phyloP scores from a whole-genome alignment of 2,329 filamentous ascomycete species.

The Fusarium pseudograminearum region DNA sequence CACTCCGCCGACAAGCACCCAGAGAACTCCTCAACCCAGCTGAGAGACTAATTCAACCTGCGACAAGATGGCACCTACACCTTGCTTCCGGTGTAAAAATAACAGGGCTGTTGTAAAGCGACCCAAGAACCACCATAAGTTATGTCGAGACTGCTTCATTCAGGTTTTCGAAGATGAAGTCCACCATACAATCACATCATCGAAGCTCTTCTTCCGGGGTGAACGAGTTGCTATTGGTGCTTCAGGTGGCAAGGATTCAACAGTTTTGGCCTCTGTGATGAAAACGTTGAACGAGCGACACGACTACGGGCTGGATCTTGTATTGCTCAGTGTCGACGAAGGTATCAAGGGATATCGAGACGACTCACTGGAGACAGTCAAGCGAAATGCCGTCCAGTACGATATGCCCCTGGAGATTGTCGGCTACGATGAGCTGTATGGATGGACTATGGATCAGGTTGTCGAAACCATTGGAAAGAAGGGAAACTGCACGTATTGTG shows the following conservation, averaged over 20 bases:
- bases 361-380: constrained; percentile 95
- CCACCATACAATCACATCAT: constrained; percentile 88
- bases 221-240: constrained; percentile 95
- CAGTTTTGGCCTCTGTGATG: constrained; percentile 91
- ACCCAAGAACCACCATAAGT: constrained; percentile 93
- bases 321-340: constrained; percentile 93
- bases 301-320: constrained; percentile 85
- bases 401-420: constrained; percentile 92
- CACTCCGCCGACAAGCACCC: neutral
- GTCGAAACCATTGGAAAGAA: constrained; percentile 97
- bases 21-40: neutral
- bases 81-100: constrained; percentile 80
- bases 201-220: constrained; percentile 82
- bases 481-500: constrained; percentile 98
- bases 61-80: constrained; percentile 76
- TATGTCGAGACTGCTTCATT: constrained; percentile 92
- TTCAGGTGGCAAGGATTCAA: constrained; percentile 97
- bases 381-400: constrained; percentile 91
- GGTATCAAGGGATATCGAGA: constrained; percentile 98
- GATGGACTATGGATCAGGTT: constrained; percentile 99
- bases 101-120: constrained; percentile 89
- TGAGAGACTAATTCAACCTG: constrained; percentile 11
- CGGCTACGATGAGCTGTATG: constrained; percentile 93
- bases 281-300: constrained; percentile 94
- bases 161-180: constrained; percentile 90